Evolutionary conservation across 2,329 filamentous ascomycete genomes (phyloP).

Genomic region (Xylaria sp.): DNA sequence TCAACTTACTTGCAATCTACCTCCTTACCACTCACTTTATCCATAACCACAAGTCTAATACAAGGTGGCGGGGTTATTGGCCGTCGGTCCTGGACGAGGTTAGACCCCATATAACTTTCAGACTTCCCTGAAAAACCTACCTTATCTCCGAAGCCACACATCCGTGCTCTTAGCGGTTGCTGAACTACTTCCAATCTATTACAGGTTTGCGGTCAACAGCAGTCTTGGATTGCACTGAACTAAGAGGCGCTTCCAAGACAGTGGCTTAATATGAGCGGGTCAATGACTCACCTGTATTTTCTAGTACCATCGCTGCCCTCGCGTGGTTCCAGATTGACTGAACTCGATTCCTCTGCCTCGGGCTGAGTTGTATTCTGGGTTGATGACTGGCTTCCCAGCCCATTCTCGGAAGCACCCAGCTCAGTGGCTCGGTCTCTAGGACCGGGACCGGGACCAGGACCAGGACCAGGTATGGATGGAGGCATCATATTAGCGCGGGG

Average conservation of each 20-base stretch:
- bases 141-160: slow-evolving; percentile 99
- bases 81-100: slow-evolving; percentile 76
- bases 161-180: slow-evolving; percentile 90
- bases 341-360: slow-evolving; percentile 39
- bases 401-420: slow-evolving; percentile 43
- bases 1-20: slow-evolving; percentile 80
- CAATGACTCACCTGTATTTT: slow-evolving; percentile 45
- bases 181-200: slow-evolving; percentile 81
- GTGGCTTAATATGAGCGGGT: background rate
- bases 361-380: slow-evolving; percentile 41
- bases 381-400: slow-evolving; percentile 37
- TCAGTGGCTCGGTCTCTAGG: slow-evolving; percentile 44
- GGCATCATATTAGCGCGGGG: slow-evolving; percentile 47
- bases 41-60: slow-evolving; percentile 82
- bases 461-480: slow-evolving; percentile 44
- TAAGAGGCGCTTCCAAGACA: slow-evolving; percentile 9
- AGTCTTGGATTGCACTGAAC: slow-evolving; percentile 19
- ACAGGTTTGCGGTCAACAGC: slow-evolving; percentile 35
- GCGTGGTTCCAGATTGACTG: slow-evolving; percentile 40
- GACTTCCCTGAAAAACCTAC: slow-evolving; percentile 57
- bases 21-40: slow-evolving; percentile 79
- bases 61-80: slow-evolving; percentile 97
- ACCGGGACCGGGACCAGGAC: slow-evolving; percentile 41
- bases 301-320: slow-evolving; percentile 45
- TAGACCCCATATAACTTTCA: slow-evolving; percentile 26